Conservation (phyloP, 495 filamentous ascomycete genomes). For the Delitschia confertaspora region DNA sequence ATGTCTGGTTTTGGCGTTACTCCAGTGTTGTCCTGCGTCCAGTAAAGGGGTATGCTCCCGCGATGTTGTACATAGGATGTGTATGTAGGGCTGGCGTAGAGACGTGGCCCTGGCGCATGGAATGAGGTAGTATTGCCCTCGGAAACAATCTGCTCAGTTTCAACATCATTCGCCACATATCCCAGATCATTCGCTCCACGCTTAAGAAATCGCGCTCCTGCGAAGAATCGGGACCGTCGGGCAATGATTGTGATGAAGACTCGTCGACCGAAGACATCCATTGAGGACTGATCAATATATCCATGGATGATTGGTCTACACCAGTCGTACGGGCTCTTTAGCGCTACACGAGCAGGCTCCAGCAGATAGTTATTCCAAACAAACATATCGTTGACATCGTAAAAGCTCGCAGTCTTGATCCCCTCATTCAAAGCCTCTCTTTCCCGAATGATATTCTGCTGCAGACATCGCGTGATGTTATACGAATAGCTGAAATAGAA, state of each 20-base stretch:
- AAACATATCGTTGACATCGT: conserved; percentile 86
- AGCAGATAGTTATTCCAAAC: conserved; percentile 94
- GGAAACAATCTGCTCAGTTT: conserved; percentile 96
- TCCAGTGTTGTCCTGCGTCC: conserved; percentile 94
- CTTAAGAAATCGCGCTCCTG: conserved; percentile 89
- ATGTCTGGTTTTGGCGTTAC: conserved; percentile 95
- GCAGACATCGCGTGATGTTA: conserved; percentile 85
- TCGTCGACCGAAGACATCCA: conserved; percentile 50
- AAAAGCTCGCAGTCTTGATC: conserved; percentile 44
- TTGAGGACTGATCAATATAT: conserved; percentile 68
- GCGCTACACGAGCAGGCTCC: conserved; percentile 55
- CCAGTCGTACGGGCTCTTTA: conserved; percentile 87
- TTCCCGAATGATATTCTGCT: conserved; percentile 84
- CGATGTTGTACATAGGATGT: conserved; percentile 96
- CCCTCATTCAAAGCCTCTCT: conserved; percentile 58
- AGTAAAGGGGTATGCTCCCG: conserved; percentile 92
- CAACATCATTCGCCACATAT: conserved; percentile 98
- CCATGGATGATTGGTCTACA: conserved; percentile 94
- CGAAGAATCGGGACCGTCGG: conserved; percentile 84
- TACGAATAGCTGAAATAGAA: conserved; percentile 99
- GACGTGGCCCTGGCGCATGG: conserved; percentile 76
- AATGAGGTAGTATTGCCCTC: conserved; percentile 91
- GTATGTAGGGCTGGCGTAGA: conserved; percentile 81
- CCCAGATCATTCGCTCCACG: conserved; percentile 90
- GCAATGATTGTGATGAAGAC: conserved; percentile 92